Base-by-base conservation (phyloP, 2,329 filamentous ascomycete genomes). In the Aspergillus bombycis region DNA sequence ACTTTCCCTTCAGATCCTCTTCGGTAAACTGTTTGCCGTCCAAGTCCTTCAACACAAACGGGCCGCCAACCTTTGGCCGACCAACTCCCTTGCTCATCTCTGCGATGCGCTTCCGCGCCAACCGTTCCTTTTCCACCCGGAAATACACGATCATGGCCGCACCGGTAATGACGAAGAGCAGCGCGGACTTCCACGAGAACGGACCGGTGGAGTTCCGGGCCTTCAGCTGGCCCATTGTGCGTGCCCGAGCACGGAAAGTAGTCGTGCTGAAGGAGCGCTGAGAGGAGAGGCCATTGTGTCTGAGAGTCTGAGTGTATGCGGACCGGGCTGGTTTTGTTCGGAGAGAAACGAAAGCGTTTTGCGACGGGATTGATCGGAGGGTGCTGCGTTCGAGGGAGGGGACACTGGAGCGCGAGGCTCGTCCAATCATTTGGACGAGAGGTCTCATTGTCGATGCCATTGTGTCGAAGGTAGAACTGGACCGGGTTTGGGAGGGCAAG, bases 31-130 rank as follows among this genome's bases (percentile, higher is more conserved):
- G 83, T 61, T 88, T 87, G 57, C 93, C 93, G 66, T 96, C 82
- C 72, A 97, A 89, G 80, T 98, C 93, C 45, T 91, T 81, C 71
- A 99, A 82, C 67, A 89, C 84, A 77, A 99, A 98, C 0, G 89
- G 83, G 0, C 95, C 95, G 61, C 95, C 95, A 59, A 99, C 94
- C 82, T 96, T 96, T 38, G 95, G 95, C 75, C 88, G 90, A 1
- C 95, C 95, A 7, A 97, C 89, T 12, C 94, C 94, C 82, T 99
- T 99, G 68, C 91, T 91, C 71, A 94, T 91, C 75, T 98, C 94
- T 9, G 93, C 93, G 70, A 97, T 88, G 62, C 93, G 87, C 82
- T 94, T 91, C 67, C 94, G 88, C 76, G 95, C 89, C 88, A 99
- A 90, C 73, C 95, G 90, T 71, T 88, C 88, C 83, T 98, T 98